Evolutionary conservation across 352 stramenopile species (phyloP).

Genomic region (Phytophthora citrophthora): DNA sequence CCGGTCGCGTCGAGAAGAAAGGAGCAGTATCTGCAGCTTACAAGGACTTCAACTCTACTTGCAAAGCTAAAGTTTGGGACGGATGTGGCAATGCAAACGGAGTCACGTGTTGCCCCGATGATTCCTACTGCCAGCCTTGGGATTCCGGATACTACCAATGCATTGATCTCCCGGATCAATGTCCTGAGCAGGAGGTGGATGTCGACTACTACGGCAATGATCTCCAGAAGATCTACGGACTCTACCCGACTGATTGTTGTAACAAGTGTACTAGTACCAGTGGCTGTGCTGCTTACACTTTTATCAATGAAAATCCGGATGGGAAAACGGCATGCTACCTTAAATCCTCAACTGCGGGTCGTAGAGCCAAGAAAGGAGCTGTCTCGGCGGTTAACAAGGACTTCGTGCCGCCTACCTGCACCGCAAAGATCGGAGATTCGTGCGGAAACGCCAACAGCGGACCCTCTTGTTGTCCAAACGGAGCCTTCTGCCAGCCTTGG

Average conservation of each 20-base stretch:
- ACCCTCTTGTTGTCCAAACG: conserved; percentile 44
- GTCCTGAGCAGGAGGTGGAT: conserved; percentile 48
- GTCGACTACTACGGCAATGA: conserved; percentile 63
- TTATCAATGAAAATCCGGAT: conserved; percentile 62
- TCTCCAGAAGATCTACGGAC: conserved; percentile 46
- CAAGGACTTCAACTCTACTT: conserved; percentile 27
- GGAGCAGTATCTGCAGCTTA: conserved; percentile 37
- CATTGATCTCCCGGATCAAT: conserved; percentile 39
- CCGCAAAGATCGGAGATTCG: conserved; percentile 29
- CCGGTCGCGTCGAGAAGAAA: conserved; percentile 34
- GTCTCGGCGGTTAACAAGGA: conserved; percentile 44
- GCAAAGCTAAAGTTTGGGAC: conserved; percentile 16
- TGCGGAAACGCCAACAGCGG: conserved; percentile 47
- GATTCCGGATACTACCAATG: conserved; percentile 66
- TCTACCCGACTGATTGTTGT: conserved; percentile 47
- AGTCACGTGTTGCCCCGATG: conserved; percentile 37
- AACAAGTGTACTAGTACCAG: conserved; percentile 46
- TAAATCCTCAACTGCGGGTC: conserved; percentile 36
- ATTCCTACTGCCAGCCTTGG: conserved; percentile 62
- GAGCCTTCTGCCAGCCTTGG: conserved; percentile 66
- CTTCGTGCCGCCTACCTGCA: conserved; percentile 31
- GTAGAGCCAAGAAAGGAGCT: conserved; percentile 42
- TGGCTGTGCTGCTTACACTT: conserved; percentile 65
- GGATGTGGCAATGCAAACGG: conserved; percentile 24
- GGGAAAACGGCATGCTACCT: conserved; percentile 62